These are phyloP conservation scores for Phytophthora citricola DNA, from an alignment of 352 stramenopile genomes.

Conservation along the genomic window DNA sequence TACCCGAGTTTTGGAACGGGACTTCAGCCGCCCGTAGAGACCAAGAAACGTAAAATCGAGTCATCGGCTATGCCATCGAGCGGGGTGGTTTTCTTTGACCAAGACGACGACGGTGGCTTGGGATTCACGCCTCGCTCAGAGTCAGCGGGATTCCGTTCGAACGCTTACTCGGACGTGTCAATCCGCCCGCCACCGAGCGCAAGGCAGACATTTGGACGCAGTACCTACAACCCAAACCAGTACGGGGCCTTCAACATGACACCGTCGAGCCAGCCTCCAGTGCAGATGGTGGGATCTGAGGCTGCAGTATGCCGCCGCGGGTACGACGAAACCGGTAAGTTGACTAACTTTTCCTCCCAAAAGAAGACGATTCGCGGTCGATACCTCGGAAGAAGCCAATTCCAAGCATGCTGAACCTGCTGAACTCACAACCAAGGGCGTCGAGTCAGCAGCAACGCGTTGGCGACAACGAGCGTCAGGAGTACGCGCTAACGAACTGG, in stretches of 20 bases:
- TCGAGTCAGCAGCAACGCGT: conserved; percentile 36
- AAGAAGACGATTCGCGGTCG: conserved; percentile 38
- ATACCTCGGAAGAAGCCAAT: conserved; percentile 46
- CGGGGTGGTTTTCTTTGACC: conserved; percentile 17
- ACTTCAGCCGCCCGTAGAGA: conserved; percentile 39
- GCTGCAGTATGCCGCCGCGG: conserved; percentile 60
- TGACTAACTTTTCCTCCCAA: conserved; percentile 81
- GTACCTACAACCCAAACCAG: conserved; percentile 72
- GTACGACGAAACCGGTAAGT: conserved; percentile 80
- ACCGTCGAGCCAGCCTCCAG: conserved; percentile 46
- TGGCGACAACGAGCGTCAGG: conserved; percentile 45
- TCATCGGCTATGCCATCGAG: conserved; percentile 17
- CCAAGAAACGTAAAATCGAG: conserved; percentile 71
- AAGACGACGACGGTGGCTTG: conserved; percentile 10
- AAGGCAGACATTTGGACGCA: conserved; percentile 55
- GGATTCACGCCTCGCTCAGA: conserved; percentile 43
- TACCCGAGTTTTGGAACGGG: conserved; percentile 30
- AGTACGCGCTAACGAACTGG: conserved; percentile 75
- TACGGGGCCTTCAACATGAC: conserved; percentile 71
- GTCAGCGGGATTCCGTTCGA: conserved; percentile 49
- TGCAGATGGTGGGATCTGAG: conserved; percentile 41
- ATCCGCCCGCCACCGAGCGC: conserved; percentile 48
- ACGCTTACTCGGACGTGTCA: conserved; percentile 72
- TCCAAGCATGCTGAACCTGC: conserved; percentile 59
- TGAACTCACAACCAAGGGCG: conserved; percentile 44